These are phyloP conservation scores for Phlebiopsis gigantea DNA, from an alignment of 768 basidiomycete genomes.

Conservation along the genomic window DNA sequence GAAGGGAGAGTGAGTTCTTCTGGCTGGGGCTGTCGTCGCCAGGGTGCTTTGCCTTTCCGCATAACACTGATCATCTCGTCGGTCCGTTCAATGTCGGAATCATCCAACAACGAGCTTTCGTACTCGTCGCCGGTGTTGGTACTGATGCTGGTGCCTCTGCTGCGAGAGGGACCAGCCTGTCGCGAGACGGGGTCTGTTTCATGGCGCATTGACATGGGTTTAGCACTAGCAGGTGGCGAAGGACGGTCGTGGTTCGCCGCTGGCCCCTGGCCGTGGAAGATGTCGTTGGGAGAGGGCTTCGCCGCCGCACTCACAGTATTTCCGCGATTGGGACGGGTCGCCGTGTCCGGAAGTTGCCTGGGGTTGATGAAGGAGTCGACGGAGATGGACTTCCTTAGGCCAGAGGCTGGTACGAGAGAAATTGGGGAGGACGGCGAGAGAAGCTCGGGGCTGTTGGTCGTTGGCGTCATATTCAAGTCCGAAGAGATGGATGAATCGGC, in stretches of 20 bases:
- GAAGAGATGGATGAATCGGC: conserved; percentile 21
- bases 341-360: conserved; percentile 13
- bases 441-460: conserved; percentile 23
- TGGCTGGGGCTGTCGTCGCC: conserved; percentile 16
- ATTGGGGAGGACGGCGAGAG: conserved; percentile 20
- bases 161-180: conserved; percentile 33
- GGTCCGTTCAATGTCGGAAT: conserved; percentile 23
- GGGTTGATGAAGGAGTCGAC: conserved; percentile 65
- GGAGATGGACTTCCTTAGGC: conserved; percentile 69
- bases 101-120: conserved; percentile 28
- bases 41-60: conserved; percentile 25
- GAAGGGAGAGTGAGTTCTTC: conserved; percentile 29
- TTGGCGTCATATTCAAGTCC: conserved; percentile 14
- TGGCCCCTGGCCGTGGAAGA: background rate
- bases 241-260: background rate
- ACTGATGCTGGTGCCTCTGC: conserved; percentile 53
- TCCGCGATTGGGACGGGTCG: conserved; percentile 10
- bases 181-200: conserved; percentile 23
- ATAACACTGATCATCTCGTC: conserved; percentile 18
- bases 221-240: conserved; percentile 14
- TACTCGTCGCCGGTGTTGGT: conserved; percentile 39
- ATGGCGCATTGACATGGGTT: conserved; percentile 15
- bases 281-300: conserved; percentile 1
- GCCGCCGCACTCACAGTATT: conserved; percentile 5
- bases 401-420: conserved; percentile 30